phyloP scores from a whole-genome alignment of 2,329 filamentous ascomycete species.

The Septoria petroselini region DNA sequence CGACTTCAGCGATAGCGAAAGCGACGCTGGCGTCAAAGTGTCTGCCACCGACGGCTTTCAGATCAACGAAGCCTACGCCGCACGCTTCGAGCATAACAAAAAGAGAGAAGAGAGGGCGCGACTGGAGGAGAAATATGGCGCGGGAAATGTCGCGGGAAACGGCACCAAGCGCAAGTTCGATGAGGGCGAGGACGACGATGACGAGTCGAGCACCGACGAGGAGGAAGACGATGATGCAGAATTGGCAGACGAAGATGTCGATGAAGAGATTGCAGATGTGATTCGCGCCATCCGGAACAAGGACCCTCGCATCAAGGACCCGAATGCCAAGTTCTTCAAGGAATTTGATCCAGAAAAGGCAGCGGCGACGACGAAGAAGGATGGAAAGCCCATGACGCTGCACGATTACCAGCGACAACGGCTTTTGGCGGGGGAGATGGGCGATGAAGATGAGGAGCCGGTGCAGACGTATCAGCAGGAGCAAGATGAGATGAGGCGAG shows the following conservation, averaged over 20 bases:
- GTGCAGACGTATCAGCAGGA: slow-evolving; percentile 80
- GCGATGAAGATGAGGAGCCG: slow-evolving; percentile 55
- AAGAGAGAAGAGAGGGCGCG: slow-evolving; percentile 83
- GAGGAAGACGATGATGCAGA: slow-evolving; percentile 89
- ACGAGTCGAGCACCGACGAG: slow-evolving; percentile 66
- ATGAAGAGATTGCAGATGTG: slow-evolving; percentile 82
- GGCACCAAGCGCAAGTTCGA: slow-evolving; percentile 32
- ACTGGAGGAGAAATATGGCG: slow-evolving; percentile 81
- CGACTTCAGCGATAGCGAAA: slow-evolving; percentile 28
- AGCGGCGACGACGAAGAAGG: slow-evolving; percentile 41
- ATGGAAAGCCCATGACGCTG: slow-evolving; percentile 80
- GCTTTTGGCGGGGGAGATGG: slow-evolving; percentile 70
- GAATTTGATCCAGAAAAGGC: slow-evolving; percentile 56
- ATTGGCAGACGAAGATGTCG: slow-evolving; percentile 78
- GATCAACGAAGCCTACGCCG: slow-evolving; percentile 87
- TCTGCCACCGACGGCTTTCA: slow-evolving; percentile 53
- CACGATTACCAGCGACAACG: slow-evolving; percentile 91
- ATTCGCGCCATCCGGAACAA: slow-evolving; percentile 84
- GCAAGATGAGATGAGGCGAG: slow-evolving; percentile 76
- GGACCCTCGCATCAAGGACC: slow-evolving; percentile 87
- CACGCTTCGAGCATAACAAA: slow-evolving; percentile 93
- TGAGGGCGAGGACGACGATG: slow-evolving; percentile 54
- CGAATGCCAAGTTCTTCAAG: slow-evolving; percentile 72
- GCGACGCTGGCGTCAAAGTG: slow-evolving; percentile 29
- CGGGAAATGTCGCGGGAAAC: slow-evolving; percentile 40